phyloP scores from a whole-genome alignment of 106 monocot genomes.

The Platanthera zijinensis region DNA sequence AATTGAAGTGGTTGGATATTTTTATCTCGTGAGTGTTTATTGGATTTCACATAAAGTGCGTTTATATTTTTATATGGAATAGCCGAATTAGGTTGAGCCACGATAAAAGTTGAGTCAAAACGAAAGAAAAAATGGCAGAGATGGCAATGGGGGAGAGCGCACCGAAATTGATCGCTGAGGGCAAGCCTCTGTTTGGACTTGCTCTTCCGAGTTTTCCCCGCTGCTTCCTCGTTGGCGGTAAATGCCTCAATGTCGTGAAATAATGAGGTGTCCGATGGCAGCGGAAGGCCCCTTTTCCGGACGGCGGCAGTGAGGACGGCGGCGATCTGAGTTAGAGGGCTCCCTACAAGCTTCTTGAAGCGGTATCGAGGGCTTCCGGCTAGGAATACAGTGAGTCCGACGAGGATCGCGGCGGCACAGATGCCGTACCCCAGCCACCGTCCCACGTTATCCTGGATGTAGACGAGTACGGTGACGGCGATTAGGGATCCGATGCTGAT shows the following conservation, averaged over 20 bases:
- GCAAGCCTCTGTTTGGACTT: slow-evolving; percentile 12
- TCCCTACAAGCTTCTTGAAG: slow-evolving; percentile 57
- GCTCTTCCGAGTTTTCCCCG: neutral
- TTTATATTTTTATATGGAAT: too few species aligned
- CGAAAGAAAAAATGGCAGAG: neutral
- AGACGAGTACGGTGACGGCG: slow-evolving; percentile 59
- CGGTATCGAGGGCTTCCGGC: slow-evolving; percentile 38
- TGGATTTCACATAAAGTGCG: too few species aligned
- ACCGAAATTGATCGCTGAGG: slow-evolving; percentile 16
- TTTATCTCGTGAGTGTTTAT: too few species aligned
- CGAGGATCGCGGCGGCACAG: slow-evolving; percentile 36
- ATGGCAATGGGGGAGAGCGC: neutral
- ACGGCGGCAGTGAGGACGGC: slow-evolving; percentile 35
- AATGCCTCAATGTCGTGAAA: slow-evolving; percentile 11
- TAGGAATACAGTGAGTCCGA: slow-evolving; percentile 32
- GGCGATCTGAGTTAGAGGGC: slow-evolving; percentile 54
- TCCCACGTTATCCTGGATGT: slow-evolving; percentile 53
- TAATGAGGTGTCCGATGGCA: slow-evolving; percentile 29
- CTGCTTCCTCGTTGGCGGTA: neutral
- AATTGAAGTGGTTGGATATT: too few species aligned
- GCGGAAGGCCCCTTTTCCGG: slow-evolving; percentile 26
- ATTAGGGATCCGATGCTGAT: slow-evolving; percentile 47
- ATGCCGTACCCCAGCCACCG: slow-evolving; percentile 54
- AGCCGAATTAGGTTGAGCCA: too few species aligned
- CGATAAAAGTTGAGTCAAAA: too few species aligned